Evolutionary conservation across 768 basidiomycete species (phyloP), one percentile per base, ranked within the genome.

Genomic region (Pisolithus sp.): DNA sequence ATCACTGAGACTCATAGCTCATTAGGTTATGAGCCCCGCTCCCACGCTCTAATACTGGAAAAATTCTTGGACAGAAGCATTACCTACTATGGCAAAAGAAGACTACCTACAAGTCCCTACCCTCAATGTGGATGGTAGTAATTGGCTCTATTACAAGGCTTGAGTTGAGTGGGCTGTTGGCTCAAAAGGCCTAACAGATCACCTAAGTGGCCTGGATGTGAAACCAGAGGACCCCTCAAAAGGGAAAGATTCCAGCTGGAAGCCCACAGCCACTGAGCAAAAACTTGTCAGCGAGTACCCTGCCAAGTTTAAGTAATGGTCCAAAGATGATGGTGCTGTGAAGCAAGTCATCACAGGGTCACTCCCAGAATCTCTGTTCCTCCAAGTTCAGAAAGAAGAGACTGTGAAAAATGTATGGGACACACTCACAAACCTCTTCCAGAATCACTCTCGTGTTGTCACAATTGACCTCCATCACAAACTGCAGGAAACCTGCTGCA

Each of bases 321-420:
- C 37, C 30, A 58, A 59, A 37, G 62, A 61, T 10, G 59, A 69
- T 41, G 62, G 65, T 18, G 59, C 61, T 24, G 61, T 65, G 23
- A 69, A 68, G 36, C 50, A 51, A 15, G 20, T 44, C 3, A 46
- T 51, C 0, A 30, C 23, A 9, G 7, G 10, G 0, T 31, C 34
- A 15, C 28, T 51, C 13, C 50, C 30, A 2, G 23, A 46, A 8
- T 46, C 44, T 0, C 13, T 51, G 20, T 50, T 50, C 38, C 34
- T 50, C 5, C 38, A 30, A 38, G 28, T 50, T 20, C 36, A 30
- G 17, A 42, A 24, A 10, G n/a, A 21, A 20, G 23, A 31, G 21
- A 50, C 49, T 18, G 41, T 10, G 12, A 42, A 42, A n/a, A 20
- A 18, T 9, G n/a, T 50, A 24, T 39, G 20, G 26, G 39, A 41